Evolutionary conservation across 2,329 filamentous ascomycete species (phyloP).

Genomic region (Fusarium xylarioides): DNA sequence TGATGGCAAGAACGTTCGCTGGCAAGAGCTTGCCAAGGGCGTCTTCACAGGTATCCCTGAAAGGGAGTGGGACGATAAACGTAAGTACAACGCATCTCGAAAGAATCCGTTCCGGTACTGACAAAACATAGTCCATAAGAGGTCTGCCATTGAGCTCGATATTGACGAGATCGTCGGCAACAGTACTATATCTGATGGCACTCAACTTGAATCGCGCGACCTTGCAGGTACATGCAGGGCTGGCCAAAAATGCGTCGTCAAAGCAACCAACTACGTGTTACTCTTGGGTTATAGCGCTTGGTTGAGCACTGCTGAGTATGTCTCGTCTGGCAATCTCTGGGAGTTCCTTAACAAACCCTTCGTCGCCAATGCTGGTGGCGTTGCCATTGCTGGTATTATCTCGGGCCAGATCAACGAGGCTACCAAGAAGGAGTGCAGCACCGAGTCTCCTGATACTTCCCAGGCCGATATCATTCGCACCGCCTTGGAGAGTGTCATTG

Average conservation of each 20-base stretch:
- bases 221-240: not conserved
- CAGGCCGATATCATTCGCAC: not conserved
- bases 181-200: not conserved
- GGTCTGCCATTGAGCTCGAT: not conserved
- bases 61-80: not conserved
- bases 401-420: not conserved
- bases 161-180: not conserved
- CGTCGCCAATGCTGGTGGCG: not conserved
- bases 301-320: not conserved
- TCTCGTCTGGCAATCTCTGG: not conserved
- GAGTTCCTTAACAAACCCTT: not conserved
- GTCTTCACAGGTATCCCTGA: not conserved
- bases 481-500: not conserved
- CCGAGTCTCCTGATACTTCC: not conserved
- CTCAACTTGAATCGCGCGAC: not conserved
- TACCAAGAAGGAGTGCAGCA: not conserved
- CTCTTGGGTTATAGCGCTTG: not conserved
- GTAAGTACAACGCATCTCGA: not conserved
- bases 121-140: not conserved
- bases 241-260: not conserved
- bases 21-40: not conserved
- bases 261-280: not conserved
- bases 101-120: rapidly evolving
- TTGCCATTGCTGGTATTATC: not conserved
- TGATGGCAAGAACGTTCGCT: not conserved